Evolutionary conservation across 106 monocot species (phyloP).

Genomic region (Alisma plantagoaquatica): DNA sequence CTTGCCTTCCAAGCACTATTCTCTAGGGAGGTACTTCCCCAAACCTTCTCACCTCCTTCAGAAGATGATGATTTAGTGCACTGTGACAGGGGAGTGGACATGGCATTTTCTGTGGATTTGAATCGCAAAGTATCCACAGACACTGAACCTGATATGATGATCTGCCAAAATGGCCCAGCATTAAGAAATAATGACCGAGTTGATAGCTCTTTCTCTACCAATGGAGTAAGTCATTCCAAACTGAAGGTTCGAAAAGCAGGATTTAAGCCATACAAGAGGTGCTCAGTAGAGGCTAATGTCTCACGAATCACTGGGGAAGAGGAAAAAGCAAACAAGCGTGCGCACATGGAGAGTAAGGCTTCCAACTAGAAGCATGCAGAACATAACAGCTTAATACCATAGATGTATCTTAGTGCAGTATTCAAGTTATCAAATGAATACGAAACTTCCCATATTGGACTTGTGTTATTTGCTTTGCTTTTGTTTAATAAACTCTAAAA

Average conservation of each 20-base stretch:
- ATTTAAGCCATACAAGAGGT: conserved; percentile 93
- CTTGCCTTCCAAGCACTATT: conserved; percentile 82
- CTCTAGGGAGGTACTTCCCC: conserved; percentile 61
- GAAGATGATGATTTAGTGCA: conserved; percentile 2
- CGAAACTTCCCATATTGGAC: no score
- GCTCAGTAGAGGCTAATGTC: conserved; percentile 55
- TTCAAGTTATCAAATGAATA: no score
- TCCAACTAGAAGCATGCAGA: no score
- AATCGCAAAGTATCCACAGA: conserved; percentile 19
- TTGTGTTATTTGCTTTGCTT: no score
- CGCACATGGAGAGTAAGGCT: no score
- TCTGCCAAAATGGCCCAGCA: background rate
- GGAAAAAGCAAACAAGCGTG: no score
- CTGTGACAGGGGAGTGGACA: conserved; percentile 15
- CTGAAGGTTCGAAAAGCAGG: conserved; percentile 41
- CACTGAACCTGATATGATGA: conserved; percentile 8
- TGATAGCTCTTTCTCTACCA: background rate
- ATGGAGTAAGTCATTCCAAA: conserved; percentile 18
- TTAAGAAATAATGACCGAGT: background rate
- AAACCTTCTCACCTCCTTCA: conserved; percentile 68
- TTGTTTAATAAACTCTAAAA: no score
- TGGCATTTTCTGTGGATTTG: conserved; percentile 28
- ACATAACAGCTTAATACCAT: no score
- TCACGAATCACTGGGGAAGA: no score
- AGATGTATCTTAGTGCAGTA: no score